phyloP scores from a whole-genome alignment of 805 yeast species.

The Wickerhamomyces rabaulensis region DNA sequence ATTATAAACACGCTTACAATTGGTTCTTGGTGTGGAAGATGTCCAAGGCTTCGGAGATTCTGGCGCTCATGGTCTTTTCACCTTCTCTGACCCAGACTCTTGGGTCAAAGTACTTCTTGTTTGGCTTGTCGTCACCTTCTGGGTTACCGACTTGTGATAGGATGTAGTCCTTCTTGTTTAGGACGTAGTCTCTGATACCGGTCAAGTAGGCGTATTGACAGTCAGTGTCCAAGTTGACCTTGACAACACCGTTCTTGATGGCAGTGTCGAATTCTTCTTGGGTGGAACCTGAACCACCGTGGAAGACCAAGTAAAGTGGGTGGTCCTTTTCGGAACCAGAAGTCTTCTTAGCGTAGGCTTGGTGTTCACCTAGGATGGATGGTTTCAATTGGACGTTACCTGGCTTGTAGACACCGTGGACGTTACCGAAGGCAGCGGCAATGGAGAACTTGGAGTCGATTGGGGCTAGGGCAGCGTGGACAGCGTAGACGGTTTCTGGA shows the following conservation, averaged over 20 bases:
- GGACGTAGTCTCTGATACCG: conserved; percentile 97
- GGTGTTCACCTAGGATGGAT: conserved; percentile 92
- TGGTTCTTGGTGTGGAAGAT: conserved; percentile 79
- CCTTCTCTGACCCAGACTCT: conserved; percentile 99
- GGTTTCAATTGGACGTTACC: conserved; percentile 96
- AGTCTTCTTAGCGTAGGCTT: conserved; percentile 75
- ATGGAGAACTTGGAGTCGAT: conserved; percentile 97
- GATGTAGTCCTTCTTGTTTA: conserved; percentile 93
- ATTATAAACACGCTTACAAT: conserved; percentile 30
- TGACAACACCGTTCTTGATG: conserved; percentile 91
- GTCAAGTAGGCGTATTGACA: conserved; percentile 95
- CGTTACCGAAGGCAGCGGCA: conserved; percentile 99
- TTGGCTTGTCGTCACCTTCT: conserved; percentile 98
- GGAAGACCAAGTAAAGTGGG: conserved; percentile 98
- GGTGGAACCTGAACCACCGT: conserved; percentile 99
- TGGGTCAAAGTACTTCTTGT: conserved; percentile 99
- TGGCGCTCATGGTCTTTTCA: conserved; percentile 93
- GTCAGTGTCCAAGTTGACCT: conserved; percentile 99
- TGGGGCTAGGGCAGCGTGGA: conserved; percentile 83
- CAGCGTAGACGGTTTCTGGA: conserved; percentile 91
- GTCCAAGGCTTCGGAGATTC: conserved; percentile 78
- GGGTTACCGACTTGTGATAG: conserved; percentile 94
- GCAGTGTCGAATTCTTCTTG: conserved; percentile 89
- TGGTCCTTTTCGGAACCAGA: conserved; percentile 42
- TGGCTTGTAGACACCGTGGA: conserved; percentile 99